Percentiles rank a stretch among this genome's conserved stretches.
phyloP scores from a whole-genome alignment of 2,329 filamentous ascomycete genomes.

The Cladosporium sp. region DNA sequence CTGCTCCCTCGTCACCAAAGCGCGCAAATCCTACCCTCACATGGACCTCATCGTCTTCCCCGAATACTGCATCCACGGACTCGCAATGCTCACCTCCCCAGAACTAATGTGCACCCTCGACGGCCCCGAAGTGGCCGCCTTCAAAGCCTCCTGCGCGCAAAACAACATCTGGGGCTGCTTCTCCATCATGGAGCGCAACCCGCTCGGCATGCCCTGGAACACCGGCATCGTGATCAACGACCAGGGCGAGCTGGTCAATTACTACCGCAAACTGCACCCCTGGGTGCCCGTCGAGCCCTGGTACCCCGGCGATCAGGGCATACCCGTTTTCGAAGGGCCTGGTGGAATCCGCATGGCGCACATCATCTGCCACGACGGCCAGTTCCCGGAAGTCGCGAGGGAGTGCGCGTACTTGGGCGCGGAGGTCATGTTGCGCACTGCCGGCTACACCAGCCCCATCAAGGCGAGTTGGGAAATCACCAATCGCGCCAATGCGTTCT shows the following conservation, averaged over 20 bases:
- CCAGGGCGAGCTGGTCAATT: conserved; percentile 23
- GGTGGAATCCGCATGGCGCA: conserved; percentile 23
- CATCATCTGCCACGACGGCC: conserved; percentile 28
- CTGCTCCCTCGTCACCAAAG: conserved; percentile 18
- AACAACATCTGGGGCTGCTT: conserved; percentile 29
- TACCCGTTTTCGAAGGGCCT: conserved; percentile 23
- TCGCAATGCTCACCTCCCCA: conserved; percentile 25
- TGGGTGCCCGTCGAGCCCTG: conserved; percentile 26
- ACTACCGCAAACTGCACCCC: conserved; percentile 28
- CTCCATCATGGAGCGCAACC: conserved; percentile 29
- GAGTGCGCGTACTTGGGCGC: conserved; percentile 26
- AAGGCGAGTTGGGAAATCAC: conserved; percentile 25
- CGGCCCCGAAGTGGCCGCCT: conserved; percentile 28
- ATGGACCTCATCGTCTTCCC: conserved; percentile 29
- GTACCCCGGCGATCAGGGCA: conserved; percentile 25
- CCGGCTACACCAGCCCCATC: conserved; percentile 25
- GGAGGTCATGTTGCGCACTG: conserved; percentile 25
- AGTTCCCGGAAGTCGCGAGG: conserved; percentile 28
- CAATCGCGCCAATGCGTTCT: conserved; percentile 24
- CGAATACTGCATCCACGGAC: conserved; percentile 29
- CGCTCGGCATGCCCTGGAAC: conserved; percentile 25
- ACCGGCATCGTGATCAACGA: conserved; percentile 22
- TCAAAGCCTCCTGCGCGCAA: conserved; percentile 24
- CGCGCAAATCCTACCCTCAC: conserved; percentile 19
- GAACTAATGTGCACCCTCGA: conserved; percentile 28